Evolutionary conservation across 495 filamentous ascomycete genomes (phyloP).

Genomic region (Penicillium manginii): DNA sequence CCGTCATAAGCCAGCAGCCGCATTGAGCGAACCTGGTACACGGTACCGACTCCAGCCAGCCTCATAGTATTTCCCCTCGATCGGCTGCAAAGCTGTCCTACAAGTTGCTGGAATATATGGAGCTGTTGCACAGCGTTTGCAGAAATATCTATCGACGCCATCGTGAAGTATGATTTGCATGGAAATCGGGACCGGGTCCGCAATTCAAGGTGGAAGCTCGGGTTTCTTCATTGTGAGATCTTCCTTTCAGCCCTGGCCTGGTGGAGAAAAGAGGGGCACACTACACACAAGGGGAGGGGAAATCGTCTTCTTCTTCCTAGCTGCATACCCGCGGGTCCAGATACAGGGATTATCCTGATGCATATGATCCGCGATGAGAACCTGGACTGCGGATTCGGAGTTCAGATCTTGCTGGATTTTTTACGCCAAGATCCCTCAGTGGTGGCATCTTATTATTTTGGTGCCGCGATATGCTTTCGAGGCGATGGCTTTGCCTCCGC

Average conservation of each 20-base stretch:
- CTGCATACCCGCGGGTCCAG: conserved; percentile 1
- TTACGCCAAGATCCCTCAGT: neutral
- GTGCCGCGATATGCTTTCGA: neutral
- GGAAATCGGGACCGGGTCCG: neutral
- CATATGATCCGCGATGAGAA: conserved; percentile 20
- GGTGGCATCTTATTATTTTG: neutral
- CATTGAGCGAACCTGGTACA: conserved; percentile 9
- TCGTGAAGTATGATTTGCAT: neutral
- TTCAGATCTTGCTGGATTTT: neutral
- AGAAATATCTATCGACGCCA: neutral
- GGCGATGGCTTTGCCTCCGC: neutral
- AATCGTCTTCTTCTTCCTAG: neutral
- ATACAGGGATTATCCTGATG: conserved; percentile 1
- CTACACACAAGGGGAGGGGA: neutral
- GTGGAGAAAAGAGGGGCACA: conserved; percentile 3
- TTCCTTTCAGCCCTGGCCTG: neutral
- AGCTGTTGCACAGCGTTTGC: conserved; percentile 9
- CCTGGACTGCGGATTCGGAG: conserved; percentile 21
- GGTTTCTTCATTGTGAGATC: neutral
- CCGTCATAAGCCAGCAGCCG: neutral
- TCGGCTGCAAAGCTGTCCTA: neutral
- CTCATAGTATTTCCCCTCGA: conserved; percentile 10
- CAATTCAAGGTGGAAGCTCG: neutral
- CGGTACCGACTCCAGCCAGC: conserved; percentile 14
- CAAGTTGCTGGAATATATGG: neutral